phyloP scores from a whole-genome alignment of 2,329 filamentous ascomycete species.

The Raffaelea albimanens region DNA sequence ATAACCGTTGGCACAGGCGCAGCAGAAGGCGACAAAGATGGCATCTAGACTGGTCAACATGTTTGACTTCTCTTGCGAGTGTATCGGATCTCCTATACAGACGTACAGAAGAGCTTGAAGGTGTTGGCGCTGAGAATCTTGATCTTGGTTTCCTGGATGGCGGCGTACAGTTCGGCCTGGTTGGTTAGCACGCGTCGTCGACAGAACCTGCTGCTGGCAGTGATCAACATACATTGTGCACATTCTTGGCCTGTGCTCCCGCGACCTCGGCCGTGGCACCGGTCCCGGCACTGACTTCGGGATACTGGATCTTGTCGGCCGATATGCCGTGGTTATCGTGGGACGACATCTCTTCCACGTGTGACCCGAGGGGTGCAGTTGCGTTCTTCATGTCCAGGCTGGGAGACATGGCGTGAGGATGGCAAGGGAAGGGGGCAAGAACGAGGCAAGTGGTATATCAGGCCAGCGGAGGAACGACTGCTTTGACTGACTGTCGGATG shows the following conservation, averaged over 20 bases:
- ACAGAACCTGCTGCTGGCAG: neutral
- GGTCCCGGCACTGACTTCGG: slow-evolving; percentile 2
- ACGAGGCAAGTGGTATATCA: too few species aligned
- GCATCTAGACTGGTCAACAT: slow-evolving; percentile 20
- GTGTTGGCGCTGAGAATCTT: slow-evolving; percentile 30
- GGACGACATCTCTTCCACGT: neutral
- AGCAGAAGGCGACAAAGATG: slow-evolving; percentile 35
- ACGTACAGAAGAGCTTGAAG: slow-evolving; percentile 29
- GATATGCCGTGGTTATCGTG: neutral
- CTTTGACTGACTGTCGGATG: too few species aligned
- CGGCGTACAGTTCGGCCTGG: slow-evolving; percentile 38
- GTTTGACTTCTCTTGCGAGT: neutral
- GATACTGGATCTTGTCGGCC: slow-evolving; percentile 2
- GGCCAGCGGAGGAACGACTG: too few species aligned
- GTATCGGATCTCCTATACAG: too few species aligned
- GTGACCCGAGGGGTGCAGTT: too few species aligned
- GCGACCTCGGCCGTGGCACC: slow-evolving; percentile 1
- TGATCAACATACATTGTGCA: slow-evolving; percentile 5
- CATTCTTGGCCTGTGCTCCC: slow-evolving; percentile 4
- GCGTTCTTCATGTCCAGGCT: too few species aligned
- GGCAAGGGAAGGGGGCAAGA: too few species aligned
- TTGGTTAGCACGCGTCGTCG: neutral
- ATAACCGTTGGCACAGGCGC: slow-evolving; percentile 38
- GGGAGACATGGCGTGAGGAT: neutral
- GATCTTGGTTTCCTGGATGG: slow-evolving; percentile 35